Evolutionary conservation across 2,329 filamentous ascomycete genomes (phyloP), one percentile per base, ranked within the genome.

Genomic region (Geosmithia flava): DNA sequence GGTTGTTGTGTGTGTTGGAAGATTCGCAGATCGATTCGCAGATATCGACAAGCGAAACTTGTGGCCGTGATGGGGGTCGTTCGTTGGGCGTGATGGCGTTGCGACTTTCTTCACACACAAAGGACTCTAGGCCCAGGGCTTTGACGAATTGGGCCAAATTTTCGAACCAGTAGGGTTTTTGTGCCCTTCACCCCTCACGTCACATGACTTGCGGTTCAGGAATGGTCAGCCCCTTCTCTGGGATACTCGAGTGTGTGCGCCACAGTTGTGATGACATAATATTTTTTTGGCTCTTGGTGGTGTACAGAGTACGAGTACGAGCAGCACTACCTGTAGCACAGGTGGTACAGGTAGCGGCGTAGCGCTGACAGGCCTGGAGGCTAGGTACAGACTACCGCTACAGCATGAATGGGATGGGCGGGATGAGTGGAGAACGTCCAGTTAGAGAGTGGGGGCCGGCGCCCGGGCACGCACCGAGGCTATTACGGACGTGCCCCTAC

Each of bases 21-120:
- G 59, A 65, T 67, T 69, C 64, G 67, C 68, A 67, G 61, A 62
- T 68, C 67, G 65, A 66, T 62, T 47, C 40, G 45, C 41, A 44
- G 48, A 16, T 29, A 42, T 49, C 45, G 45, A 47, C 41, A 30
- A 15, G 45, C 42, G 44, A 45, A 42, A 44, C 44, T 45, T 46
- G 44, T 63, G 60, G 58, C 60, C 59, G 57, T 58, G 61, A 60
- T 62, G 59, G 57, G 23, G 59, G 62, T 64, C 61, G 58, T 56
- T 56, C 54, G 44, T 33, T 45, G 29, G 10, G 30, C 5, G 17
- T 20, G 44, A 23, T 44, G 42, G 20, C 33, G 33, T 16, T 37
- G 33, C 11, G 11, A 13, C 15, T 11, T 37, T 37, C 33, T 37
- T 7, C 33, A 11, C 33, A 37, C 33, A 37, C n/a, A n/a, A n/a